Percentiles rank a stretch among this genome's conserved stretches.
Evolutionary conservation across 2,329 filamentous ascomycete genomes (phyloP).

Genomic region (Colletotrichum coccodes): DNA sequence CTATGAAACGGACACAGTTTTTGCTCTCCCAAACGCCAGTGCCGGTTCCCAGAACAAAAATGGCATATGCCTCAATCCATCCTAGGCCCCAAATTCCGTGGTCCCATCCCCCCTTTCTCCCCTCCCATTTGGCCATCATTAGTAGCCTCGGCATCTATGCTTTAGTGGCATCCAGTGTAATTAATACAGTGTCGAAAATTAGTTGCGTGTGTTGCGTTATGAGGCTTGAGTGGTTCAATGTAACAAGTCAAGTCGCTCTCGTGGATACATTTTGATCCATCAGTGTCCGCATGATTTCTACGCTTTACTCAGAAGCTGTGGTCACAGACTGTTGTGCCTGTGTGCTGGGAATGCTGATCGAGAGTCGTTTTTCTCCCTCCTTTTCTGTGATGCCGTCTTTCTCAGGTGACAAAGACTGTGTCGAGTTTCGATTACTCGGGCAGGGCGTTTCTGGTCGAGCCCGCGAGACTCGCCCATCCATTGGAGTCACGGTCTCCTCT

Average conservation of each 20-base stretch:
- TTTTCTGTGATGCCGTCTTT: not conserved
- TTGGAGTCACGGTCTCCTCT: not conserved
- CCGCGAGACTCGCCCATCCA: not conserved
- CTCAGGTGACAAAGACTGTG: constrained; percentile 4
- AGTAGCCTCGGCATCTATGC: constrained; percentile 7
- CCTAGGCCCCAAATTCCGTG: not conserved
- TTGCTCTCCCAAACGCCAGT: constrained; percentile 31
- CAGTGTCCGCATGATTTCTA: too few species aligned
- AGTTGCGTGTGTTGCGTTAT: constrained; percentile 1
- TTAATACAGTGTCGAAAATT: constrained; percentile 32
- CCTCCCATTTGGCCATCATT: constrained; percentile 16
- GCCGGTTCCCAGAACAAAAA: not conserved
- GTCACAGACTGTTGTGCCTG: not conserved
- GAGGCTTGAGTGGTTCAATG: not conserved
- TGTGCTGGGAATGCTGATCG: constrained; percentile 8
- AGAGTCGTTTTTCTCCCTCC: constrained; percentile 17
- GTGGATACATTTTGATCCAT: not conserved
- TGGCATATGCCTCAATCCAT: constrained; percentile 3
- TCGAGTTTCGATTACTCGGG: constrained; percentile 3
- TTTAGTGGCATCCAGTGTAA: not conserved
- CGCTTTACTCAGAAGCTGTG: not conserved
- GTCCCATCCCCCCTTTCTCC: not conserved
- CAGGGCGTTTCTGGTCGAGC: constrained; percentile 19
- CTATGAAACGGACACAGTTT: not conserved
- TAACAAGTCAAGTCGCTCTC: not conserved